Evolutionary conservation across 1,284 basidiomycete species (phyloP).

Genomic region (Ceratobasidium theobromae): DNA sequence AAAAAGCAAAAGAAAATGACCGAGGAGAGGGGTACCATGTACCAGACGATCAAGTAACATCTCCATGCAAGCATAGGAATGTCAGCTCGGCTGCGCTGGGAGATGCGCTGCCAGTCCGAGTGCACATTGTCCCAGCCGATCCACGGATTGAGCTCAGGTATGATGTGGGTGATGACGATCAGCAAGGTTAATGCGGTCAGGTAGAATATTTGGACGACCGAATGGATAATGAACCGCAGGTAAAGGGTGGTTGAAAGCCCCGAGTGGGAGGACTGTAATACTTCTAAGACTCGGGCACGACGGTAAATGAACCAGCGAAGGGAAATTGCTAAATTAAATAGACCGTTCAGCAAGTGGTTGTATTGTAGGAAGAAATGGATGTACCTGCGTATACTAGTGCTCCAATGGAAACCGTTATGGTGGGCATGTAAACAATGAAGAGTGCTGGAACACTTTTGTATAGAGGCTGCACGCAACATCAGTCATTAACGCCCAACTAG

Average conservation of each 20-base stretch:
- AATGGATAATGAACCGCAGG: conserved; percentile 56
- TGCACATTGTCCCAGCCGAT: conserved; percentile 43
- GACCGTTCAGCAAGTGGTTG: conserved; percentile 38
- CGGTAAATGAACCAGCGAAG: conserved; percentile 42
- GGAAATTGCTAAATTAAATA: conserved; percentile 43
- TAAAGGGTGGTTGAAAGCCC: conserved; percentile 53
- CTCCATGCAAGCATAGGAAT: conserved; percentile 14
- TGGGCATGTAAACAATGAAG: conserved; percentile 60
- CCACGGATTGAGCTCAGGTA: conserved; percentile 39
- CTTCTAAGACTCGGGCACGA: conserved; percentile 41
- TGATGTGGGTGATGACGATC: conserved; percentile 27
- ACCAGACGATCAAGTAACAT: conserved; percentile 33
- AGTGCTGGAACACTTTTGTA: conserved; percentile 56
- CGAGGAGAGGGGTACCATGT: conserved; percentile 39
- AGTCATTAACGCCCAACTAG: background rate
- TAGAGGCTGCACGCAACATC: conserved; percentile 43
- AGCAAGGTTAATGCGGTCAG: conserved; percentile 38
- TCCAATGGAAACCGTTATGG: conserved; percentile 48
- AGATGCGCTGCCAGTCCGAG: conserved; percentile 39
- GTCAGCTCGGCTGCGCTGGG: conserved; percentile 27
- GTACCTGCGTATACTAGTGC: conserved; percentile 40
- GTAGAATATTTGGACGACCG: conserved; percentile 47
- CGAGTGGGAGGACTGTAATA: conserved; percentile 41
- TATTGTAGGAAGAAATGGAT: conserved; percentile 11
- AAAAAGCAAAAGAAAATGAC: conserved; percentile 47